Evolutionary conservation across 2,329 filamentous ascomycete genomes (phyloP).

Genomic region (Teratosphaeria zuluensis): DNA sequence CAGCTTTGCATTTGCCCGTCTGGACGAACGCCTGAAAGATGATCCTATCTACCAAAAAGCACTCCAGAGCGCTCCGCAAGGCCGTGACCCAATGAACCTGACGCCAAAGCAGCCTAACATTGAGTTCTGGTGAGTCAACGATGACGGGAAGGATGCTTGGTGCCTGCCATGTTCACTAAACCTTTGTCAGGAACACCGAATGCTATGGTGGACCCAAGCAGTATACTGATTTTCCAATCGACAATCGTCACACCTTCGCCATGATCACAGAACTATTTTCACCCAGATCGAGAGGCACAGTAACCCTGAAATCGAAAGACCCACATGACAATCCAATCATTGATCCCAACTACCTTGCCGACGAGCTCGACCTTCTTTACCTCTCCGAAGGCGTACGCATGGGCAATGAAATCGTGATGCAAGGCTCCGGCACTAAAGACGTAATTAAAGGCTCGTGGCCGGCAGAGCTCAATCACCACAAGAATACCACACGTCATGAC

Average conservation of each 20-base stretch:
- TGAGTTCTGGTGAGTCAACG: background rate
- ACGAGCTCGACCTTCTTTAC: conserved; percentile 50
- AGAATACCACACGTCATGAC: conserved; percentile 44
- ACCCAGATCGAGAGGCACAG: conserved; percentile 47
- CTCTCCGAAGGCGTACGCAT: conserved; percentile 49
- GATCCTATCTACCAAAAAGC: background rate
- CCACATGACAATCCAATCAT: conserved; percentile 45
- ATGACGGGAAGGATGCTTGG: background rate
- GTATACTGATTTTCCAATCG: conserved; percentile 43
- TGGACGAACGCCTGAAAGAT: background rate
- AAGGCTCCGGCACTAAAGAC: conserved; percentile 48
- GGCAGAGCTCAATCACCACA: conserved; percentile 40
- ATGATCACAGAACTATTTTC: conserved; percentile 51
- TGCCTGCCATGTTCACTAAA: too few relatives aligned
- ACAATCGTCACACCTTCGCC: conserved; percentile 47
- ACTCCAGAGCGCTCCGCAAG: background rate
- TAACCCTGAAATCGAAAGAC: conserved; percentile 42
- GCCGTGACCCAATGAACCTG: background rate
- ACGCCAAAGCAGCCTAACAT: background rate
- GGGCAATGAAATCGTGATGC: conserved; percentile 51
- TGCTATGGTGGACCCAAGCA: conserved; percentile 53
- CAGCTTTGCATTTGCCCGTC: background rate
- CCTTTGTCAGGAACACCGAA: background rate
- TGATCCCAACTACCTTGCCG: conserved; percentile 49
- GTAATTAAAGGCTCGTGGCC: conserved; percentile 55